Evolutionary conservation across 768 basidiomycete genomes (phyloP), one percentile per base, ranked within the genome.

Genomic region (Cubamyces lactineus): DNA sequence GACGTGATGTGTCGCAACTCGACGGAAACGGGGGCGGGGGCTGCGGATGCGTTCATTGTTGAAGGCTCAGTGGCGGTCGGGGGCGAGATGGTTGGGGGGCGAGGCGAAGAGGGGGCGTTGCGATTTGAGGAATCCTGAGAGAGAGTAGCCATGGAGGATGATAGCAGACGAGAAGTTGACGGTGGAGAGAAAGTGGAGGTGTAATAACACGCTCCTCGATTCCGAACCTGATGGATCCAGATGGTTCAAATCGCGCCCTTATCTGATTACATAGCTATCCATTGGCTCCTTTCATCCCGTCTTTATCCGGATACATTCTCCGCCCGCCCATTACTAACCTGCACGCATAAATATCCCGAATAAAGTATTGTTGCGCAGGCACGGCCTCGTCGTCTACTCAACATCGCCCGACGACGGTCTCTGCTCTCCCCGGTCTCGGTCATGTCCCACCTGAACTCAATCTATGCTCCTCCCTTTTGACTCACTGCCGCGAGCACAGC

Each of bases 1-100:
- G 84, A 85, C 19, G 82, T 82, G 75, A 86, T 84, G 69, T 82
- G 83, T 46, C 84, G 81, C 49, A 85, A 76, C 69, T 85, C 84
- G 28, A 56, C 58, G 15, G 28, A 28, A n/a, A 28, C 28, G 28
- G 28, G 28, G n/a, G 28, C 28, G 28, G 65, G 53, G 55, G 55
- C 41, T 19, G 46, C 34, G 26, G 52, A 24, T 4, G 49, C 26
- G 49, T 64, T 60, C 53, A 56, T 55, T 47, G 54, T 24, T 23
- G 59, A 4, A 12, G 54, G 45, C n/a, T 56, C 63, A 23, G 53
- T 34, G 24, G 47, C 19, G 43, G 52, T 54, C n/a, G 62, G 57
- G n/a, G 47, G 63, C 23, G 63, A 48, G 55, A 55, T 34, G 45
- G 50, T 19, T n/a, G 51, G 40, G 62, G 50, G 47, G 52, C 53